These are phyloP conservation scores for Fusarium globosum DNA, from an alignment of 2,329 filamentous ascomycete genomes.

Conservation along the genomic window DNA sequence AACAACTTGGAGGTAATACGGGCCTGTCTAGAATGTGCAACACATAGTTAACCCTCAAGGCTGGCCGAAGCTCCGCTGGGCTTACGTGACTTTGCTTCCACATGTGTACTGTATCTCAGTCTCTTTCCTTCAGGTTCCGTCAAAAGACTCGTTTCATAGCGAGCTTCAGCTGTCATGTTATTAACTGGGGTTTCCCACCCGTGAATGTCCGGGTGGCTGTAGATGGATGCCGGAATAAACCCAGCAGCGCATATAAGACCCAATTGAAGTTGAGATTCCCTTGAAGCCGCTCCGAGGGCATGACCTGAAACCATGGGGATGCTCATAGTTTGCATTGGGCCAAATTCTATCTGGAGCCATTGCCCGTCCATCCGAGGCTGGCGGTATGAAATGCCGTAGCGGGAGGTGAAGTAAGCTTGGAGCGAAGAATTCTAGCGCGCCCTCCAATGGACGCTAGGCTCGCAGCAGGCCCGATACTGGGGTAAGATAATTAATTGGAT, in stretches of 20 bases:
- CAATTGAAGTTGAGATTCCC: constrained; percentile 1
- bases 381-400: constrained; percentile 13
- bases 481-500: constrained; percentile 31
- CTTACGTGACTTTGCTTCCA: constrained; percentile 2
- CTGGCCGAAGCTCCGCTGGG: constrained; percentile 11
- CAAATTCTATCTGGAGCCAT: constrained; percentile 31
- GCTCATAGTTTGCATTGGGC: constrained; percentile 13
- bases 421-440: constrained; percentile 32
- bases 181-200: constrained; percentile 1
- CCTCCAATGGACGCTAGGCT: constrained; percentile 3
- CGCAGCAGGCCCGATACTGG: constrained; percentile 24
- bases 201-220: constrained; percentile 18
- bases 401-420: background rate
- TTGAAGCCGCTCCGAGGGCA: constrained; percentile 3
- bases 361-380: constrained; percentile 18
- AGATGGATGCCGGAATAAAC: background rate
- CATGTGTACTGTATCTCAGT: background rate
- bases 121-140: background rate
- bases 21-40: background rate
- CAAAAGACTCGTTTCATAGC: background rate
- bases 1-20: background rate
- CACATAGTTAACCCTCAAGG: constrained; percentile 20
- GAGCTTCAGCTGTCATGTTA: background rate
- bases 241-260: constrained; percentile 1
- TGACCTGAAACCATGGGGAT: constrained; percentile 27